Evolutionary conservation across 306 rosid genomes (phyloP).

Genomic region (Vicia sativa): DNA sequence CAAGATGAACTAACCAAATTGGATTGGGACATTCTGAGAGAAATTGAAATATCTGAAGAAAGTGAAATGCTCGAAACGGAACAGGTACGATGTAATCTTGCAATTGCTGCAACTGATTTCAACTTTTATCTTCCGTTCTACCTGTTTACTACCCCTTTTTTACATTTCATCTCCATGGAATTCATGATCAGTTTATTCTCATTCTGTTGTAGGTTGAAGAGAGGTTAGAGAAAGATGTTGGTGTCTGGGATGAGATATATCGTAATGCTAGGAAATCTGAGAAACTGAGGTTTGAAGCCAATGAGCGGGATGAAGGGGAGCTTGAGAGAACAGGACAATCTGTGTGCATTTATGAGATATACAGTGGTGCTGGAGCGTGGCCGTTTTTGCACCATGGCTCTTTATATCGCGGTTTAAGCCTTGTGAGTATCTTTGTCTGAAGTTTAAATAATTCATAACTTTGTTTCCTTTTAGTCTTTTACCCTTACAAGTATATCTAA

Average conservation of each 20-base stretch:
- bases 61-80: constrained; percentile 79
- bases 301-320: constrained; percentile 99
- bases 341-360: constrained; percentile 90
- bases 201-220: constrained; percentile 68
- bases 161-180: constrained; percentile 25
- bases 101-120: constrained; percentile 25
- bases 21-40: constrained; percentile 78
- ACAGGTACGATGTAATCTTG: constrained; percentile 66
- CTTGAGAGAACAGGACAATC: constrained; percentile 95
- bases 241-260: constrained; percentile 84
- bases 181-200: constrained; percentile 30
- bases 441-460: constrained; percentile 21
- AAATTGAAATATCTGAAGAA: constrained; percentile 79
- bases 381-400: constrained; percentile 95
- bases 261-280: constrained; percentile 89
- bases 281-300: constrained; percentile 81
- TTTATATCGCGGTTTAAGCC: constrained; percentile 93
- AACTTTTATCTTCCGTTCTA: constrained; percentile 22
- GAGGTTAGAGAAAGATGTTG: constrained; percentile 70
- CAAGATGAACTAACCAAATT: constrained; percentile 53
- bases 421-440: constrained; percentile 61
- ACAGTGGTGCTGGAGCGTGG: constrained; percentile 85
- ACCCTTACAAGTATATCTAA: constrained; percentile 13
- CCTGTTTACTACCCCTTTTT: constrained; percentile 13
- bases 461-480: constrained; percentile 12